Evolutionary conservation across 257 asterid species (phyloP).

Genomic region (Petunia secreta): DNA sequence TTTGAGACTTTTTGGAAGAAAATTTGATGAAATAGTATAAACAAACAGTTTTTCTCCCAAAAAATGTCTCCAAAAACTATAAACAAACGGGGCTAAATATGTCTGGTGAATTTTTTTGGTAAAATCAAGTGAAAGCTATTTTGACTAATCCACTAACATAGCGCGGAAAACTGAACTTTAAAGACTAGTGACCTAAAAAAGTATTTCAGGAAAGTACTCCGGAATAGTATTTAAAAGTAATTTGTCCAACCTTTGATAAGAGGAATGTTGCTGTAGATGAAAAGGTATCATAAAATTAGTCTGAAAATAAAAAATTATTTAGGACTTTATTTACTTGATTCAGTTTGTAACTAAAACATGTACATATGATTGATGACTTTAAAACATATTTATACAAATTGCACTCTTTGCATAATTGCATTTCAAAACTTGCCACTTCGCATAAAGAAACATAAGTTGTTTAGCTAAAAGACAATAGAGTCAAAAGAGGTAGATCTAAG

Average conservation of each 20-base stretch:
- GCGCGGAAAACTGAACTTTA: no score
- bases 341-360: background rate
- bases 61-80: no score
- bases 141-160: no score
- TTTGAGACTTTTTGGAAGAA: no score
- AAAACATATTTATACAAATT: background rate
- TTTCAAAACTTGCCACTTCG: background rate
- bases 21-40: no score
- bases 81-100: no score
- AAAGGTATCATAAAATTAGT: background rate
- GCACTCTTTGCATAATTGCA: background rate
- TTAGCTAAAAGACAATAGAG: constrained; percentile 18
- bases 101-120: no score
- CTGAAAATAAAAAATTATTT: background rate
- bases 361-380: background rate
- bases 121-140: no score
- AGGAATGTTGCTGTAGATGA: background rate
- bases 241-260: background rate
- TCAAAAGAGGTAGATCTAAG: background rate
- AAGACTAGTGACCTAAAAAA: no score
- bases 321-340: background rate
- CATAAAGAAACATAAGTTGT: background rate
- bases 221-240: background rate
- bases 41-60: no score
- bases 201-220: no score